phyloP scores from a whole-genome alignment of 805 yeast species.

The Pichia nakasei region DNA sequence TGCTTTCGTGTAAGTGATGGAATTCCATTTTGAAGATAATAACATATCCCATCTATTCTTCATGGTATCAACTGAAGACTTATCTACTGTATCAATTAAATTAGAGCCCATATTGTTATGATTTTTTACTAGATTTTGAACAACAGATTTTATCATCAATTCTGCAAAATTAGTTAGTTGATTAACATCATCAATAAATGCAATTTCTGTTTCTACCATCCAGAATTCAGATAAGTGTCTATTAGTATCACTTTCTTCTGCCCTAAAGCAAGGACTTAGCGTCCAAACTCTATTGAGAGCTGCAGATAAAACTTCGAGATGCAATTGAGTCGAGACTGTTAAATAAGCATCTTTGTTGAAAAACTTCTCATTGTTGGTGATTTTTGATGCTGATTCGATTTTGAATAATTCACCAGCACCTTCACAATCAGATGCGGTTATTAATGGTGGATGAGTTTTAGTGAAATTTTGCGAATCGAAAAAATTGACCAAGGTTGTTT shows the following conservation, averaged over 20 bases:
- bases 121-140: constrained; percentile 22
- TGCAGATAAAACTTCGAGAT: constrained; percentile 70
- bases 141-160: constrained; percentile 52
- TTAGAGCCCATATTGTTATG: constrained; percentile 25
- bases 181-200: constrained; percentile 48
- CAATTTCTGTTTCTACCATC: constrained; percentile 93
- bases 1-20: constrained; percentile 72
- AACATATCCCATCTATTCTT: constrained; percentile 52
- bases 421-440: constrained; percentile 90
- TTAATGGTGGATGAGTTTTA: constrained; percentile 77
- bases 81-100: constrained; percentile 30
- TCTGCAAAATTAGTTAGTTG: constrained; percentile 64
- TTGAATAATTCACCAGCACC: constrained; percentile 92
- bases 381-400: constrained; percentile 31
- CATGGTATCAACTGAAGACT: constrained; percentile 30
- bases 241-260: constrained; percentile 85
- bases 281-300: constrained; percentile 82
- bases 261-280: constrained; percentile 85
- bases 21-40: constrained; percentile 47
- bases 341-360: constrained; percentile 63
- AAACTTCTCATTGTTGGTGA: constrained; percentile 29
- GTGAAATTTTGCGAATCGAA: constrained; percentile 47
- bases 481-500: constrained; percentile 42
- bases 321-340: constrained; percentile 89
- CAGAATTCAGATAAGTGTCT: constrained; percentile 92